phyloP scores from a whole-genome alignment of 371 early-diverging fungal species.

The Circinella umbellata region DNA sequence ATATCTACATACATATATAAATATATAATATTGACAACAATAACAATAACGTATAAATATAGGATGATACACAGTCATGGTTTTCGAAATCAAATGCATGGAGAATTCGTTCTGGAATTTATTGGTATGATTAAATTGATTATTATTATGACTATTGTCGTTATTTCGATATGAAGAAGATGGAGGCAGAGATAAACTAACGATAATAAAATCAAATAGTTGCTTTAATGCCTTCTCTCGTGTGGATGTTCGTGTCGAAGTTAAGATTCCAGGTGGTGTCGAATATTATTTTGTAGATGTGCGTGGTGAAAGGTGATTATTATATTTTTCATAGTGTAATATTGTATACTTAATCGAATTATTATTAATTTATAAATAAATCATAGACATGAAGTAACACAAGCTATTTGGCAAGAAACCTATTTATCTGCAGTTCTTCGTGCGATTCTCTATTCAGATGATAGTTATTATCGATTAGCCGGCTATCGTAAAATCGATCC shows the following conservation, averaged over 20 bases:
- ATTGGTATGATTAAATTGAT: constrained; percentile 52
- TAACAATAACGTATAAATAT: constrained; percentile 8
- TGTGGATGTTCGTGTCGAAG: constrained; percentile 96
- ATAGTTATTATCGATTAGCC: constrained; percentile 80
- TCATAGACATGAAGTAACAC: constrained; percentile 69
- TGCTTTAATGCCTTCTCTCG: constrained; percentile 96
- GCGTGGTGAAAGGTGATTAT: constrained; percentile 67
- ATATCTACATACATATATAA: too few species aligned
- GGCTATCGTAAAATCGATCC: constrained; percentile 91
- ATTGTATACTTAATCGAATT: neutral
- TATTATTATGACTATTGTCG: too few species aligned
- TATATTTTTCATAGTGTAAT: neutral
- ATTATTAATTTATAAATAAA: neutral
- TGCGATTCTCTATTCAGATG: constrained; percentile 89
- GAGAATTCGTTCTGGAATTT: constrained; percentile 75
- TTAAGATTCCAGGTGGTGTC: constrained; percentile 97
- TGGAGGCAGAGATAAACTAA: neutral
- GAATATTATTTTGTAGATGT: constrained; percentile 89
- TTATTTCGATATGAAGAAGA: neutral
- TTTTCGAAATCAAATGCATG: constrained; percentile 70
- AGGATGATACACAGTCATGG: constrained; percentile 76
- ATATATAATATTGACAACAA: too few species aligned
- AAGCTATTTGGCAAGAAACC: constrained; percentile 90
- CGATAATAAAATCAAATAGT: constrained; percentile 39
- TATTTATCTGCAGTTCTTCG: constrained; percentile 87